Percentiles rank a stretch among this genome's conserved stretches.
These are phyloP conservation scores for Rhizomucor miehei DNA, from an alignment of 371 early-diverging fungal genomes.

Conservation along the genomic window DNA sequence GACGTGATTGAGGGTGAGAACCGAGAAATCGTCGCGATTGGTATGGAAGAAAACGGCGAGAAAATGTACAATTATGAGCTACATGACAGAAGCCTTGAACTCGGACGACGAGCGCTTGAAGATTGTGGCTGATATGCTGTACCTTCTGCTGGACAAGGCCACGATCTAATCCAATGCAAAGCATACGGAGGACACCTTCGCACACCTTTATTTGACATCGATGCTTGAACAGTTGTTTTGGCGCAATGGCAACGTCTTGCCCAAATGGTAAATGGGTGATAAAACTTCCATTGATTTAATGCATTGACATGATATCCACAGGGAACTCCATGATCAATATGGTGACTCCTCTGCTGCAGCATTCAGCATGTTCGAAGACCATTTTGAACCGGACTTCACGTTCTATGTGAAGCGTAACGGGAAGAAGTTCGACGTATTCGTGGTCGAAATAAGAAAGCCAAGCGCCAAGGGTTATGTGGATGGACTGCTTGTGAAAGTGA, in stretches of 20 bases:
- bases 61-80: background rate
- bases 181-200: slow-evolving; percentile 6
- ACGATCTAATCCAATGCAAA: background rate
- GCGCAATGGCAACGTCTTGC: background rate
- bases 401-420: background rate
- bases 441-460: background rate
- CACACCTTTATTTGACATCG: background rate
- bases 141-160: background rate
- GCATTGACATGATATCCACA: background rate
- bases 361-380: background rate
- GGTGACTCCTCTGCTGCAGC: background rate
- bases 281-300: no score
- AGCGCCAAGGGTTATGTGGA: background rate
- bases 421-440: background rate
- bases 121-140: background rate
- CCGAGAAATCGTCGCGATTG: background rate
- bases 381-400: background rate
- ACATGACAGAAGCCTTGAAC: background rate
- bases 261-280: background rate
- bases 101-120: background rate
- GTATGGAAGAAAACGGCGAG: background rate
- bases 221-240: background rate
- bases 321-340: background rate
- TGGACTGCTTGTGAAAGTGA: background rate
- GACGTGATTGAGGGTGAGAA: background rate